Conservation (phyloP, 2,329 filamentous ascomycete species). For the Epichloe elymi region DNA sequence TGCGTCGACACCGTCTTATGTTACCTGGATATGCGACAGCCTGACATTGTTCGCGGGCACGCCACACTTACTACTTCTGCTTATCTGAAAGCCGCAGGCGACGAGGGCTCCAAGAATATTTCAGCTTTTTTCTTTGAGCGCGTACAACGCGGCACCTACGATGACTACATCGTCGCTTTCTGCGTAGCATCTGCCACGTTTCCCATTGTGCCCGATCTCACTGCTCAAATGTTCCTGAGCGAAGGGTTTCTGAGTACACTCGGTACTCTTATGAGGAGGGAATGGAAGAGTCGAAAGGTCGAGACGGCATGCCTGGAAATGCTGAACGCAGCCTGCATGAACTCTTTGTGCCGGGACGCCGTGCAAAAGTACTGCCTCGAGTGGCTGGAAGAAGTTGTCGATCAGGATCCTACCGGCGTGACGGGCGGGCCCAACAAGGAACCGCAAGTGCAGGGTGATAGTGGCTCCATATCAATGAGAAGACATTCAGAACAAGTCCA, state of each 20-base stretch:
- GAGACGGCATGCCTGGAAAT: constrained; percentile 80
- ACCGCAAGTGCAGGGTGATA: constrained; percentile 43
- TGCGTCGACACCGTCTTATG: constrained; percentile 76
- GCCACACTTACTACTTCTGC: constrained; percentile 73
- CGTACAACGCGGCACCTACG: constrained; percentile 62
- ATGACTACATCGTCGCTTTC: constrained; percentile 83
- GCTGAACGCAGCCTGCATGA: constrained; percentile 83
- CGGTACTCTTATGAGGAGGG: constrained; percentile 61
- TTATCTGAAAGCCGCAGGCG: constrained; percentile 64
- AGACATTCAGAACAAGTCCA: constrained; percentile 49
- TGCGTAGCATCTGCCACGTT: constrained; percentile 85
- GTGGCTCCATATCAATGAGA: constrained; percentile 46
- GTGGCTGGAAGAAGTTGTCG: constrained; percentile 77
- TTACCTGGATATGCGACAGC: constrained; percentile 73
- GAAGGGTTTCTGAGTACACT: constrained; percentile 75
- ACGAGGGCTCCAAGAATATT: constrained; percentile 57
- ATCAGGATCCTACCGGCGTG: constrained; percentile 50
- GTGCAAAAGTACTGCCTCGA: constrained; percentile 73
- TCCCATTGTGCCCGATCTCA: constrained; percentile 66
- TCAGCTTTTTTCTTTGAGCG: constrained; percentile 61
- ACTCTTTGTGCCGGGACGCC: constrained; percentile 66
- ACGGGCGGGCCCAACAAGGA: constrained; percentile 36
- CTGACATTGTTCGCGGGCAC: constrained; percentile 61
- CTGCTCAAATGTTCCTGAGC: constrained; percentile 68
- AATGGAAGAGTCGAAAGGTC: constrained; percentile 73